Conservation (phyloP, 2,329 filamentous ascomycete genomes). For the Lachnellula occidentalis region DNA sequence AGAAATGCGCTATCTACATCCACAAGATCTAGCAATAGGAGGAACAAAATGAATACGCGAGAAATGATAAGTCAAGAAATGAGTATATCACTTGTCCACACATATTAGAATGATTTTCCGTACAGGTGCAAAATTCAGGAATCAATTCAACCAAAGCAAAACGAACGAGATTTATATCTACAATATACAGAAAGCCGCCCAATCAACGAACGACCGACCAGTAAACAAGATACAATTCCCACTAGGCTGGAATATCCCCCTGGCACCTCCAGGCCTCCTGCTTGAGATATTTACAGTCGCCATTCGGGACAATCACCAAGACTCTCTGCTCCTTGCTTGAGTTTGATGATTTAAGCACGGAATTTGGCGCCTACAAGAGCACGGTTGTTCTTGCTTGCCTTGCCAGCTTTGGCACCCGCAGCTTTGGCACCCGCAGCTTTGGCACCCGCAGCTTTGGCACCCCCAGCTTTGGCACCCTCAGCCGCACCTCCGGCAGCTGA, state of each 20-base stretch:
- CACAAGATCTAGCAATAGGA: too few relatives aligned
- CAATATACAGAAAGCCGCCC: neutral
- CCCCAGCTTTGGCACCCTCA: neutral
- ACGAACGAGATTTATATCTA: neutral
- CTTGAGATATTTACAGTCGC: neutral
- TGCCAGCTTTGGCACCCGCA: neutral
- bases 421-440: neutral
- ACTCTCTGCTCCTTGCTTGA: neutral
- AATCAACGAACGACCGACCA: neutral
- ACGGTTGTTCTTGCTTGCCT: slow-evolving; percentile 1
- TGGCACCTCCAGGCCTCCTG: too few relatives aligned
- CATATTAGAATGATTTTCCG: too few relatives aligned
- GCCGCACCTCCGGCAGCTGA: neutral
- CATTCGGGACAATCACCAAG: neutral
- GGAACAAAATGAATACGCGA: too few relatives aligned
- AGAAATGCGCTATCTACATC: too few relatives aligned
- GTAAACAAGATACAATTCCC: too few relatives aligned
- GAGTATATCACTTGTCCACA: too few relatives aligned
- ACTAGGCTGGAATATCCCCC: too few relatives aligned
- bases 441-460: too few relatives aligned
- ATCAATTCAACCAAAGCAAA: neutral
- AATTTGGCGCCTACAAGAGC: slow-evolving; percentile 6
- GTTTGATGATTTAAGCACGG: slow-evolving; percentile 5
- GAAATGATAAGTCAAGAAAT: too few relatives aligned
- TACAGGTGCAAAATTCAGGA: too few relatives aligned